These are phyloP conservation scores for Rhizopogon roseolus DNA, from an alignment of 768 basidiomycete species.

Conservation along the genomic window DNA sequence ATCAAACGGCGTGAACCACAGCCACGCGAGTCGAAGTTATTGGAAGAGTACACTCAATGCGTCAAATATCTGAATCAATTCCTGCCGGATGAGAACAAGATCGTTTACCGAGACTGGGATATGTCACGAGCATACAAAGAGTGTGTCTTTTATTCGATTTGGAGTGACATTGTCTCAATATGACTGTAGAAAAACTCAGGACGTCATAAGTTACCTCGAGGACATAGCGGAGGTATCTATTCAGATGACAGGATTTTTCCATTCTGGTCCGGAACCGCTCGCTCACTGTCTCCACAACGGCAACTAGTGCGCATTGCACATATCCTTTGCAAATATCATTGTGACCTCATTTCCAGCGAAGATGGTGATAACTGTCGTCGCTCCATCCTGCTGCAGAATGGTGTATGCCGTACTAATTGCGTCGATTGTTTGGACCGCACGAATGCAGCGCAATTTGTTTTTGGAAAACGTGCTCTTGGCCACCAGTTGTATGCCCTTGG, in stretches of 20 bases:
- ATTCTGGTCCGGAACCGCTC: conserved; percentile 85
- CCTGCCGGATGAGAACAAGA: conserved; percentile 77
- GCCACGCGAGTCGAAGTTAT: conserved; percentile 83
- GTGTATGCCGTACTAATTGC: conserved; percentile 91
- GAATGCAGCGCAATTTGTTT: conserved; percentile 95
- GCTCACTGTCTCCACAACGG: conserved; percentile 55
- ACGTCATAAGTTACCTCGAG: conserved; percentile 92
- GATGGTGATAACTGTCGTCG: conserved; percentile 44
- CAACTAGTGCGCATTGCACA: conserved; percentile 25
- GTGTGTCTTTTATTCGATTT: conserved; percentile 36
- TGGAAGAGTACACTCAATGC: conserved; percentile 90
- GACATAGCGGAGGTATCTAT: conserved; percentile 94
- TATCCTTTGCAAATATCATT: neutral
- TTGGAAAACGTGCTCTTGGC: conserved; percentile 90
- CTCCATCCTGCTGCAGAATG: conserved; percentile 80
- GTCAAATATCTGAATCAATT: conserved; percentile 94
- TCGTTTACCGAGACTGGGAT: conserved; percentile 94
- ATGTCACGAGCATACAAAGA: conserved; percentile 94
- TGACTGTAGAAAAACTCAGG: conserved; percentile 75
- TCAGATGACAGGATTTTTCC: conserved; percentile 90
- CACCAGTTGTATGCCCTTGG: conserved; percentile 96
- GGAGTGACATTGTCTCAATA: neutral
- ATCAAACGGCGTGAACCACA: conserved; percentile 82
- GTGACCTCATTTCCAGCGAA: neutral
- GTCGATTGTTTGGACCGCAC: conserved; percentile 97